Conservation (phyloP, 306 rosid species). For the Dalbergia cochinchinensis region DNA sequence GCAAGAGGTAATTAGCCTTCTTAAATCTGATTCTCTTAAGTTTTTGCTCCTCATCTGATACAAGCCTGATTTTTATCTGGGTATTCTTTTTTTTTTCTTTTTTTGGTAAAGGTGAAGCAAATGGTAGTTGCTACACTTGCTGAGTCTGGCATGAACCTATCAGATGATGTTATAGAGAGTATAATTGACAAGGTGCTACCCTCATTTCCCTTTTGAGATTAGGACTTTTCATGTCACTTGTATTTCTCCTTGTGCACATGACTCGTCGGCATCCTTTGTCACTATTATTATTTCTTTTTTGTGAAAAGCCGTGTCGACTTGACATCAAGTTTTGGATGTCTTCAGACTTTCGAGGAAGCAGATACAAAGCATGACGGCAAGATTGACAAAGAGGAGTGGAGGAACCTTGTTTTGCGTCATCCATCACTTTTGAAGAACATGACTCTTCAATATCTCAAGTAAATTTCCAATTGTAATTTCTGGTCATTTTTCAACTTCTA, state of each 20-base stretch:
- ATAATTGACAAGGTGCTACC: slow-evolving; percentile 90
- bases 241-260: background rate
- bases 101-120: slow-evolving; percentile 81
- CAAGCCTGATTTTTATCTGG: slow-evolving; percentile 19
- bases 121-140: slow-evolving; percentile 99
- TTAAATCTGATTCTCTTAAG: background rate
- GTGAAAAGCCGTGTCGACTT: too few species aligned
- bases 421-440: slow-evolving; percentile 97
- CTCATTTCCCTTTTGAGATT: background rate
- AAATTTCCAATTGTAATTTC: slow-evolving; percentile 12
- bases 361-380: slow-evolving; percentile 97
- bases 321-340: background rate
- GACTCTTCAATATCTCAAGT: slow-evolving; percentile 99
- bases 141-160: slow-evolving; percentile 98
- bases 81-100: background rate
- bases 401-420: slow-evolving; percentile 90
- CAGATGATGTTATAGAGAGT: slow-evolving; percentile 97
- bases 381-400: slow-evolving; percentile 99
- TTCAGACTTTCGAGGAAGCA: slow-evolving; percentile 98
- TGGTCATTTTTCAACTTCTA: background rate
- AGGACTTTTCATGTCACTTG: slow-evolving; percentile 21
- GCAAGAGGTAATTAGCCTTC: slow-evolving; percentile 81
- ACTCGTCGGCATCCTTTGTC: background rate
- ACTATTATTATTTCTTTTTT: background rate
- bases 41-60: slow-evolving; percentile 9